Evolutionary conservation across 768 basidiomycete genomes (phyloP).

Genomic region (Postia placenta): DNA sequence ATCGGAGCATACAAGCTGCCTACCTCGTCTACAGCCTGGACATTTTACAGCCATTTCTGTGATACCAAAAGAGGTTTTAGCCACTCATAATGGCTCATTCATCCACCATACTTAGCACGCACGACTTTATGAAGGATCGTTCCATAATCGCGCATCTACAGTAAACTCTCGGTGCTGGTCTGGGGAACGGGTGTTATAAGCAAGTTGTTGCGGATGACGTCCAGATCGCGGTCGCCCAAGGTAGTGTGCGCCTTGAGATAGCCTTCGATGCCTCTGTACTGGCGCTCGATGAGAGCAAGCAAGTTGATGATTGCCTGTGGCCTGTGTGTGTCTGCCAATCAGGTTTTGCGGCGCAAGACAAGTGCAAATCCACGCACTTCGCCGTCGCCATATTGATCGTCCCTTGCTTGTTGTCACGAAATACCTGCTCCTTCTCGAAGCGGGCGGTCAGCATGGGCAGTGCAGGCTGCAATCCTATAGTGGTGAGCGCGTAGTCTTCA

Average conservation of each 20-base stretch:
- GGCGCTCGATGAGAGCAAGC: slow-evolving; percentile 26
- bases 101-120: too few relatives aligned
- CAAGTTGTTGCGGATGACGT: slow-evolving; percentile 12
- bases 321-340: too few relatives aligned
- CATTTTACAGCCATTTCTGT: too few relatives aligned
- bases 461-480: slow-evolving; percentile 30
- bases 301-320: slow-evolving; percentile 30
- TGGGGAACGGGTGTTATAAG: too few relatives aligned
- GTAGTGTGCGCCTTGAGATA: slow-evolving; percentile 27
- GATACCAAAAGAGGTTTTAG: too few relatives aligned
- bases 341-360: not conserved
- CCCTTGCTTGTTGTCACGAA: slow-evolving; percentile 30
- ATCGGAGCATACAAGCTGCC: too few relatives aligned
- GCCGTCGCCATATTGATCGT: slow-evolving; percentile 29
- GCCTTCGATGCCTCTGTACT: slow-evolving; percentile 31
- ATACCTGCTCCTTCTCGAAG: slow-evolving; percentile 24
- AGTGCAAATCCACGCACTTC: slow-evolving; percentile 19
- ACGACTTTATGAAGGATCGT: too few relatives aligned
- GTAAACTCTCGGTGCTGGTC: not conserved
- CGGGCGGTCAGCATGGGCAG: slow-evolving; percentile 25
- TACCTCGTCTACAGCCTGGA: too few relatives aligned
- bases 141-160: too few relatives aligned
- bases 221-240: slow-evolving; percentile 28
- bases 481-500: slow-evolving; percentile 35
- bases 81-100: too few relatives aligned